Conservation (phyloP, 2,329 filamentous ascomycete species). For the Ophiocordyceps camponoti-saundersi region DNA sequence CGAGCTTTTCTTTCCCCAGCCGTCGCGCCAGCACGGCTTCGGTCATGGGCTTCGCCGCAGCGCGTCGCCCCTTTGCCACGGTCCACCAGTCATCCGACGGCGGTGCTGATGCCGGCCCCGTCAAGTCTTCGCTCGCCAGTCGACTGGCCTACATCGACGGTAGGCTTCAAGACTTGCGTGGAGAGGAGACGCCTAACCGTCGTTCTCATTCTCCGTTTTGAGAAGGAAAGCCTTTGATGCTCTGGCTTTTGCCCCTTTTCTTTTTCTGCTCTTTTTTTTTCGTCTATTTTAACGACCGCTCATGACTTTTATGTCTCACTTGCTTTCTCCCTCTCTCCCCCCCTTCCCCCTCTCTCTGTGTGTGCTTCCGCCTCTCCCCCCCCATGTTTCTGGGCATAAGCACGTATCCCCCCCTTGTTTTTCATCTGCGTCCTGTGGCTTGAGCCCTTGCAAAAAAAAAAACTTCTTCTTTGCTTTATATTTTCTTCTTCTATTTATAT, state of each 20-base stretch:
- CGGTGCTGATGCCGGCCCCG: constrained; percentile 14
- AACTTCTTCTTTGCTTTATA: too few relatives aligned
- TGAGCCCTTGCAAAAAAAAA: too few relatives aligned
- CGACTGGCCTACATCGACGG: constrained; percentile 42
- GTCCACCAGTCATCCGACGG: constrained; percentile 29
- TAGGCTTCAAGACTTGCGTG: constrained; percentile 36
- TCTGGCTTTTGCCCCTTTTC: neutral
- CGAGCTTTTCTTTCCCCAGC: constrained; percentile 45
- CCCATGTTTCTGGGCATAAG: neutral
- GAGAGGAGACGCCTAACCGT: constrained; percentile 20
- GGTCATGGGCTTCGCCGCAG: constrained; percentile 24
- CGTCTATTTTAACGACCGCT: constrained; percentile 4
- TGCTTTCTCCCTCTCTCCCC: neutral
- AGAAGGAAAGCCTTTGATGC: constrained; percentile 2
- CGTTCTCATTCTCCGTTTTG: constrained; percentile 34
- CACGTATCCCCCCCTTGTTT: too few relatives aligned
- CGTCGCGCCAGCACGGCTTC: constrained; percentile 27
- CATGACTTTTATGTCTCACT: constrained; percentile 1
- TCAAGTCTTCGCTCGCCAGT: constrained; percentile 27
- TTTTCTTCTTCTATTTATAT: too few relatives aligned
- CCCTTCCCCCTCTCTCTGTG: neutral
- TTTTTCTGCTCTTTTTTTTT: constrained; percentile 3
- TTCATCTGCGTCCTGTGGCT: too few relatives aligned
- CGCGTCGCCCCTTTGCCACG: constrained; percentile 38
- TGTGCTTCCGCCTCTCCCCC: too few relatives aligned